Conservation (phyloP, 129 eudicot genomes). For the Saussurea involucrata region DNA sequence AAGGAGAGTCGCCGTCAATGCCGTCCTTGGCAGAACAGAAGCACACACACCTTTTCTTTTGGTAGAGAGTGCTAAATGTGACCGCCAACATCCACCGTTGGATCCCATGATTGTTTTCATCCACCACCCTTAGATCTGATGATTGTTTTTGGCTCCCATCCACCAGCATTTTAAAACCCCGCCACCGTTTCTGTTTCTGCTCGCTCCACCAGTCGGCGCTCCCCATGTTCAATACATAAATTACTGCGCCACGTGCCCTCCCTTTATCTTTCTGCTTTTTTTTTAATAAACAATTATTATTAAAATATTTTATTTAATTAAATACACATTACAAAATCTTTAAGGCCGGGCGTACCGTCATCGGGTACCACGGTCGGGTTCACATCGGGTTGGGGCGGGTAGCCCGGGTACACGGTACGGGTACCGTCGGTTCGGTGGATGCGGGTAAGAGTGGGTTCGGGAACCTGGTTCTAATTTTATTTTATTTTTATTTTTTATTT, state of each 20-base stretch:
- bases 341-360: too few species aligned
- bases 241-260: slow-evolving; percentile 8
- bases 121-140: slow-evolving; percentile 7
- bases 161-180: not conserved
- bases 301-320: too few species aligned
- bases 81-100: slow-evolving; percentile 22
- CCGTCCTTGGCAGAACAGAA: slow-evolving; percentile 28
- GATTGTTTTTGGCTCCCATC: not conserved
- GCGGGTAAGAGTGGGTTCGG: too few species aligned
- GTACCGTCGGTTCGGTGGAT: too few species aligned
- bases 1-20: slow-evolving; percentile 24
- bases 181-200: slow-evolving; percentile 22
- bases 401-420: too few species aligned
- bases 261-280: not conserved
- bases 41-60: not conserved
- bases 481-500: too few species aligned
- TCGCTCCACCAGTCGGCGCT: slow-evolving; percentile 19
- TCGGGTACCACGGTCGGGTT: too few species aligned
- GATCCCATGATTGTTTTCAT: not conserved
- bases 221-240: slow-evolving; percentile 12
- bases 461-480: too few species aligned
- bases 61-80: not conserved
- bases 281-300: too few species aligned
- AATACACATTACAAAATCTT: too few species aligned
- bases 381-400: too few species aligned